phyloP scores from a whole-genome alignment of 768 basidiomycete species.

The Kwoniella sp. region DNA sequence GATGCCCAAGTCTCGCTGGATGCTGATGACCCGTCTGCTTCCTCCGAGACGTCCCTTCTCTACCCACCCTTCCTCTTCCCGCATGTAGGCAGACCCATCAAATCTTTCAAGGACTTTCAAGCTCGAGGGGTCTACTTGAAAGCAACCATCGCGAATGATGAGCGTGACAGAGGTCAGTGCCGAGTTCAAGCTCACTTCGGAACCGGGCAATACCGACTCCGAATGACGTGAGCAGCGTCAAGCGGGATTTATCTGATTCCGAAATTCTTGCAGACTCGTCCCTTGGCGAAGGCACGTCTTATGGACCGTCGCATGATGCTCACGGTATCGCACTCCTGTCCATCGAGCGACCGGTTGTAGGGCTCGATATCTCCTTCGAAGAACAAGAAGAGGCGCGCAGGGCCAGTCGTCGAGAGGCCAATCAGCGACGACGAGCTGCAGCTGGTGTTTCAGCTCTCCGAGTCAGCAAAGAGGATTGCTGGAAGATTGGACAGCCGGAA shows the following conservation, averaged over 20 bases:
- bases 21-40: not conserved
- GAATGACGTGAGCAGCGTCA: no score
- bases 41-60: not conserved
- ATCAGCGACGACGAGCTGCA: not conserved
- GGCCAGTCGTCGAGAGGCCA: not conserved
- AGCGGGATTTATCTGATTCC: not conserved
- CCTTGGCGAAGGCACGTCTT: not conserved
- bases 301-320: not conserved
- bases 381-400: conserved; percentile 5
- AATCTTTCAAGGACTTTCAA: not conserved
- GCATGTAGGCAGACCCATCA: not conserved
- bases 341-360: conserved; percentile 8
- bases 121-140: not conserved
- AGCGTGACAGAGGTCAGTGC: not conserved
- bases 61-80: not conserved
- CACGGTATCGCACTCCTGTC: not conserved
- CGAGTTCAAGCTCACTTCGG: not conserved
- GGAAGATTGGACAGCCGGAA: conserved; percentile 34
- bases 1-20: no score
- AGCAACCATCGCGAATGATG: not conserved
- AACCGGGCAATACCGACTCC: no score
- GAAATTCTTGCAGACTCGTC: not conserved
- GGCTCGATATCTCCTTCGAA: conserved; percentile 8
- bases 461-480: conserved; percentile 31
- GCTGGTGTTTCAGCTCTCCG: conserved; percentile 9